Evolutionary conservation across 768 basidiomycete genomes (phyloP).

Genomic region (Tulasnella sp.): DNA sequence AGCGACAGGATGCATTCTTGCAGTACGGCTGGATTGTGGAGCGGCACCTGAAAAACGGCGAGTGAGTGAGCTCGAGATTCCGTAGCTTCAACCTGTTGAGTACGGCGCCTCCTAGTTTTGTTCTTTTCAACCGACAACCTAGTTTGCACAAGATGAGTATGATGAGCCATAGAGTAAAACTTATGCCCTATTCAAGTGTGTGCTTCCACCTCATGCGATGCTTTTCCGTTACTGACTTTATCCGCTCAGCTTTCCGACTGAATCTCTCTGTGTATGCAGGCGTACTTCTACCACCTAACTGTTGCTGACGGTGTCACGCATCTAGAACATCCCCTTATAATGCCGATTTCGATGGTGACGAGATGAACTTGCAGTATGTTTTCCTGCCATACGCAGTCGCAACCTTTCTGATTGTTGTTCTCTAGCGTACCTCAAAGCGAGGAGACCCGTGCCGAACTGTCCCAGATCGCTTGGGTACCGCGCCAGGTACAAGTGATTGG

Average conservation of each 20-base stretch:
- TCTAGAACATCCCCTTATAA: slow-evolving; percentile 92
- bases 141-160: slow-evolving; percentile 99
- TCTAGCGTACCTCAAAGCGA: slow-evolving; percentile 92
- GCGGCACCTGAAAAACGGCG: slow-evolving; percentile 93
- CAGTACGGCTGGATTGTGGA: slow-evolving; percentile 99
- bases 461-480: slow-evolving; percentile 97
- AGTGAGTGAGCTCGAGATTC: slow-evolving; percentile 47
- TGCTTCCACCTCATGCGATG: slow-evolving; percentile 18
- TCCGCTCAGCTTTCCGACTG: slow-evolving; percentile 70
- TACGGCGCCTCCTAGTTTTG: slow-evolving; percentile 41
- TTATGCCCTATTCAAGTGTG: slow-evolving; percentile 97
- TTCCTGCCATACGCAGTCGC: background rate
- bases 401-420: background rate
- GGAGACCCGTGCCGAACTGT: slow-evolving; percentile 95
- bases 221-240: slow-evolving; percentile 14
- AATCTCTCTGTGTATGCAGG: slow-evolving; percentile 88
- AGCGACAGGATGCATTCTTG: slow-evolving; percentile 84
- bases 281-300: no score
- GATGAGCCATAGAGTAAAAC: slow-evolving; percentile 96
- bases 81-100: background rate
- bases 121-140: slow-evolving; percentile 96
- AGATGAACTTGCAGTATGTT: slow-evolving; percentile 99
- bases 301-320: background rate
- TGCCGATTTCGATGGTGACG: slow-evolving; percentile 98
- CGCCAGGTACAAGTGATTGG: slow-evolving; percentile 51